Base-by-base conservation (phyloP, 2,329 filamentous ascomycete genomes). In the Cytospora piceae region DNA sequence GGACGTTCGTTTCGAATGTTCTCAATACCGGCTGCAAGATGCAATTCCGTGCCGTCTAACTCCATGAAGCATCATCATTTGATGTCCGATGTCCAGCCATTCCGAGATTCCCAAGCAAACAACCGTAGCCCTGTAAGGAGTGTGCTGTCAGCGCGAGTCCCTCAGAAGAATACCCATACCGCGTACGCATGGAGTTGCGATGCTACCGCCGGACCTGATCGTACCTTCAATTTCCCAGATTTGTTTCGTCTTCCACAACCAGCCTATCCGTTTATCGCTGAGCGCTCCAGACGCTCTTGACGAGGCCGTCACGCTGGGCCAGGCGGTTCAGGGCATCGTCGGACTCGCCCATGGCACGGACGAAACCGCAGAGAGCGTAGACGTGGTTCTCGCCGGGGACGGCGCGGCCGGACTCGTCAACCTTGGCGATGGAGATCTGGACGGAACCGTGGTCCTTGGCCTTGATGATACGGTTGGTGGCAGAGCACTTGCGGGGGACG, bases 401-500 rank as follows among this genome's bases (percentile, higher is more conserved):
- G 73, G 94, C 93, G 77, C 94, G 92, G 81, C 95, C 95, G 85
- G 94, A 96, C 90, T 99, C 95, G 83, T 98, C 94, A 76, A 99
- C 95, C 87, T 97, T 98, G 82, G 90, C 94, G 80, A 99, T 86
- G 76, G 90, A 92, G 83, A 99, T 93, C 85, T 99, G 95, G 76
- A 98, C 95, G 71, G 92, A 96, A 77, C 93, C 94, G 88, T 99
- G 95, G 85, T 99, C 95, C 87, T 98, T 97, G 87, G 95, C 93
- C 87, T 97, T 97, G 90, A 99, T 98, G 88, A 98, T 97, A 85
- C 95, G 93, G 92, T 96, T 96, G 82, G 94, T 97, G 76, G 94
- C 94, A 82, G 88, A 93, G 92, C 94, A 98, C 87, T 97, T 98
- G 87, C 94, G 93, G 81, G 93, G 93, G 87, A 97, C 92, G 90